Percentiles rank a stretch among this genome's conserved stretches.
Conservation (phyloP, 805 yeast genomes). For the Starmerella geochares region DNA sequence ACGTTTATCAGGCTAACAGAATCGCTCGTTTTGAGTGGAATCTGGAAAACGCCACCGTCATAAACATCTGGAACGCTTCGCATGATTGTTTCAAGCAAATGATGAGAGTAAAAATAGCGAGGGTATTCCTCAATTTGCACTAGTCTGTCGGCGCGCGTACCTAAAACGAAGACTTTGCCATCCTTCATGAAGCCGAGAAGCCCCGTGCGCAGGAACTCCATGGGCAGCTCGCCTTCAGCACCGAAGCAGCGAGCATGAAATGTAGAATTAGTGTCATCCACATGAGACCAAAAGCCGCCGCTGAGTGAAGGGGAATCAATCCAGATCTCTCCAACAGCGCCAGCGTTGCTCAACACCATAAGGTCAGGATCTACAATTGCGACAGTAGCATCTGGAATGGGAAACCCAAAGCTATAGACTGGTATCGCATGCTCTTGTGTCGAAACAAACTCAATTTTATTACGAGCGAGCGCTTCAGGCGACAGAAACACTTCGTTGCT, state of each 20-base stretch:
- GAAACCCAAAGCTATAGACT: constrained; percentile 88
- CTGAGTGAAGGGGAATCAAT: constrained; percentile 86
- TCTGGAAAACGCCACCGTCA: constrained; percentile 88
- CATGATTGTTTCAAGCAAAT: constrained; percentile 73
- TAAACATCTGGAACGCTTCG: constrained; percentile 68
- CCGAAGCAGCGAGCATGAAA: constrained; percentile 76
- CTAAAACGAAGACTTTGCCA: constrained; percentile 80
- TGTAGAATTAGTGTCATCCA: constrained; percentile 56
- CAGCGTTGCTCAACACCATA: constrained; percentile 55
- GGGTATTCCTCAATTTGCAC: constrained; percentile 23
- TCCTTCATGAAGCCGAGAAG: constrained; percentile 76
- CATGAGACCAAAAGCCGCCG: constrained; percentile 77
- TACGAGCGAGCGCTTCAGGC: constrained; percentile 60
- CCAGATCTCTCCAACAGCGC: constrained; percentile 94
- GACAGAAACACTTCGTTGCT: constrained; percentile 60
- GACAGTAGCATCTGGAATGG: constrained; percentile 84
- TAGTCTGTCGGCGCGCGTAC: constrained; percentile 83
- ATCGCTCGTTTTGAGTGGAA: constrained; percentile 42
- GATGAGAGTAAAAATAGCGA: constrained; percentile 75
- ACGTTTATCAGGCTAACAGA: constrained; percentile 69
- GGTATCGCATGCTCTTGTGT: constrained; percentile 33
- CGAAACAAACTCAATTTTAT: constrained; percentile 56
- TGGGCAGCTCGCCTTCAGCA: constrained; percentile 55
- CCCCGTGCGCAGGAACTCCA: constrained; percentile 84
- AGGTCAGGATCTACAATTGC: constrained; percentile 95